phyloP scores from a whole-genome alignment of 2,329 filamentous ascomycete species.

The Trichoderma sp. region DNA sequence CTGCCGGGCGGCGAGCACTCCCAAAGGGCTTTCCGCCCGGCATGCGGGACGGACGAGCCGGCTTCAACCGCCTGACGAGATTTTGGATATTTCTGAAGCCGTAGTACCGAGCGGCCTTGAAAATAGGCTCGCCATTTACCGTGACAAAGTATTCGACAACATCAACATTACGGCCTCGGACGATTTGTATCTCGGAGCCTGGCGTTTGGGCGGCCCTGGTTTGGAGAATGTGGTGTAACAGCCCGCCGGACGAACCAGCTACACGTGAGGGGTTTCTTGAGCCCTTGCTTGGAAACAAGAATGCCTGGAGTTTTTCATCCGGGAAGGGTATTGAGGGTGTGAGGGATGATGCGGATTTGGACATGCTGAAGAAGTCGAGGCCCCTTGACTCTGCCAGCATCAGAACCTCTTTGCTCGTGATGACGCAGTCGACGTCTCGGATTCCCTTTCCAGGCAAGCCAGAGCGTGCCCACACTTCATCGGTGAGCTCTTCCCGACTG shows the following conservation, averaged over 20 bases:
- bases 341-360: constrained; percentile 53
- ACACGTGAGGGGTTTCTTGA: constrained; percentile 47
- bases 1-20: constrained; percentile 52
- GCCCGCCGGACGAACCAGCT: constrained; percentile 83
- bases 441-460: constrained; percentile 54
- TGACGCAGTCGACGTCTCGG: constrained; percentile 94
- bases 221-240: constrained; percentile 79
- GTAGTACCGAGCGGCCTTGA: constrained; percentile 88
- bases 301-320: constrained; percentile 65
- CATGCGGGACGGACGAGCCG: constrained; percentile 72
- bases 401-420: constrained; percentile 91
- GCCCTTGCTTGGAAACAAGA: constrained; percentile 65
- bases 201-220: constrained; percentile 69
- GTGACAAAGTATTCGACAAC: constrained; percentile 81
- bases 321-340: constrained; percentile 61
- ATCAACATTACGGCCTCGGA: constrained; percentile 82
- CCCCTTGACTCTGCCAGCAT: constrained; percentile 81
- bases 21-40: constrained; percentile 68
- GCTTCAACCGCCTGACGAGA: constrained; percentile 86
- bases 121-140: constrained; percentile 55
- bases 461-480: constrained; percentile 65
- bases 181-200: constrained; percentile 67
- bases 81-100: constrained; percentile 99
- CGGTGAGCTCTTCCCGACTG: constrained; percentile 86
- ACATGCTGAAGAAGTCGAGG: constrained; percentile 71